Evolutionary conservation across 139 green algal species (phyloP), one percentile per base, ranked within the genome.

Genomic region (Chlamydomonas schloesseri): DNA sequence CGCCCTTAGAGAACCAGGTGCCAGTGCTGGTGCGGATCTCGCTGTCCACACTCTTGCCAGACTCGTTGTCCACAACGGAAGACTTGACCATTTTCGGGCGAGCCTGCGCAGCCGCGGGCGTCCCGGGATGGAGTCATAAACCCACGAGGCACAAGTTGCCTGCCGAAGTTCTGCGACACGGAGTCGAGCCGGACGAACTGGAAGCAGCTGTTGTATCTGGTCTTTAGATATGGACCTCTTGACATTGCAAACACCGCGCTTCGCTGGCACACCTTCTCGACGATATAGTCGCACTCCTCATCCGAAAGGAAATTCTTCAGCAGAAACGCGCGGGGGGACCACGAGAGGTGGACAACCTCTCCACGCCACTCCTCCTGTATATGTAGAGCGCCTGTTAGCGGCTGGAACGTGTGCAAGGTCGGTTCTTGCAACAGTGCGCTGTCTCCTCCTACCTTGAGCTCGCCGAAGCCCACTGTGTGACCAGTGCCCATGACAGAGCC

Each of bases 361-460:
- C 93, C 93, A 29, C 90, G 81, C 93, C 93, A 96, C 62, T 96
- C 90, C 53, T 94, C 90, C 91, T 96, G 88, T 33, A 62, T n/a
- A 60, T 11, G 15, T 21, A 65, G n/a, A 76, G 26, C 28, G 23
- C 24, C 36, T 29, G 21, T 26, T 70, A 17, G 21, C 15, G 29
- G 37, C 68, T 73, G 31, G 55, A 0, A 5, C 6, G 5, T 17
- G 14, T 5, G 34, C 26, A 6, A 53, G 24, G 55, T 3, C 20
- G n/a, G 55, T 70, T 50, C 42, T 50, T 50, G 42, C 42, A 50
- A 50, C 42, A 50, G 42, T 50, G 42, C 42, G 42, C 42, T 50
- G 42, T 8, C 42, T 50, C 42, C 42, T 50, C 72, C 13, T 11
- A 87, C 87, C 87, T 90, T 84, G 0, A 90, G 81, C 26, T 90